Evolutionary conservation across 1,139 yeast genomes (phyloP), one percentile per base, ranked within the genome.

Genomic region (Hansenula sp.): DNA sequence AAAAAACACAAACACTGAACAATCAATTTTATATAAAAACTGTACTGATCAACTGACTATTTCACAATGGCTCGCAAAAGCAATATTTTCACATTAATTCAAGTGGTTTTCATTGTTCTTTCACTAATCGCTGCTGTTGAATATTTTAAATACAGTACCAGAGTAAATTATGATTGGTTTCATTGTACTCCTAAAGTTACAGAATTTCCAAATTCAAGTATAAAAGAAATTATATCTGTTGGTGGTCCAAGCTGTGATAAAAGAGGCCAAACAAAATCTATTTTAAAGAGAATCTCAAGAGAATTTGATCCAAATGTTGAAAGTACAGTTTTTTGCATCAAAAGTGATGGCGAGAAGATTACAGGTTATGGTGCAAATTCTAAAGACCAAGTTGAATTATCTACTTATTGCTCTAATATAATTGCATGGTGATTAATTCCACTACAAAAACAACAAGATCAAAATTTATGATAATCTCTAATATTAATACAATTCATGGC

Each of bases 181-280:
- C 71, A 66, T 41, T 66, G 71, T 42, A 65, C 69, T 12, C 63
- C 68, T 13, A 35, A 42, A 28, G 43, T 56, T 4, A 43, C 45
- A 13, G 59, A 56, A 14, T 46, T 51, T 10, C 50, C 56, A 27
- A 39, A 44, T 22, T 43, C 56, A 7, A 54, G 63, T 4, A 60
- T 63, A 4, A 44, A 53, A 11, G 57, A 57, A 38, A 45, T 63
- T 22, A 62, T 55, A 42, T 62, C 69, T 8, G 52, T 55, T 18
- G 71, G 71, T 33, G 70, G 71, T 2, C 64, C 68, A 30, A 56
- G 66, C 32, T 66, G 71, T 52, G 71, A 66, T 40, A 62, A 61
- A 38, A 59, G 71, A 44, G 71, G 69, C n/a, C 66, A 66, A 42
- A 51, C 59, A 29, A 66, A 66, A 44, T 55, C 66, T 1, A 56